phyloP scores from a whole-genome alignment of 331 rosid genomes.

The Pyracantha coccinea region DNA sequence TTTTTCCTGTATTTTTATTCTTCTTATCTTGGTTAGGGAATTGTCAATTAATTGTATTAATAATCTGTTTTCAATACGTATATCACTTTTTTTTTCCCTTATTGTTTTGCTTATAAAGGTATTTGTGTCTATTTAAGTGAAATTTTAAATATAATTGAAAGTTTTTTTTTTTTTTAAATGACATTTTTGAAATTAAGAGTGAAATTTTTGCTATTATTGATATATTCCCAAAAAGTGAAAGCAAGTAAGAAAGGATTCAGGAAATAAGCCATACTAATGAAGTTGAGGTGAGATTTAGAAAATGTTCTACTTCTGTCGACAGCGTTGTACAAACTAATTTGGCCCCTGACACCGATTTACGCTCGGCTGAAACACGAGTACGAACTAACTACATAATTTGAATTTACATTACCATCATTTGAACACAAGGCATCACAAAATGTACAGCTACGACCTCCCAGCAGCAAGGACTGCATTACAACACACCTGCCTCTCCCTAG shows the following conservation, averaged over 20 bases:
- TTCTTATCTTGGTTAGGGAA: no score
- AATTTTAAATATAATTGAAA: no score
- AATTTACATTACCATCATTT: background rate
- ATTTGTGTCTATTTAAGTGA: no score
- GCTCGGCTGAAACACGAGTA: background rate
- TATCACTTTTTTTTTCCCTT: no score
- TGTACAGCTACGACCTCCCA: background rate
- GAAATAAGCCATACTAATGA: background rate
- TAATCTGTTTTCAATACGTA: no score
- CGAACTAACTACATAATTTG: background rate
- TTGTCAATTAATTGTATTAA: no score
- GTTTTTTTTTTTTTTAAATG: no score
- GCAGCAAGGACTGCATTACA: background rate
- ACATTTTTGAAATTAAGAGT: no score
- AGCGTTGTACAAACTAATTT: background rate
- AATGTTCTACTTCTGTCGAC: background rate
- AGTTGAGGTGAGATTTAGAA: background rate
- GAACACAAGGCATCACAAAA: background rate
- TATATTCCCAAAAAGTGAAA: background rate
- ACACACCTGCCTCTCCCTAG: background rate
- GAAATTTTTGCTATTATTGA: no score
- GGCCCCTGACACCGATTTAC: background rate
- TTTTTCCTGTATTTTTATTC: no score
- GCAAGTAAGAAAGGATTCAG: background rate
- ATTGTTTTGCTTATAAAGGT: no score